Base-by-base conservation (phyloP, 768 basidiomycete genomes). In the Rhizopogon vulgaris region DNA sequence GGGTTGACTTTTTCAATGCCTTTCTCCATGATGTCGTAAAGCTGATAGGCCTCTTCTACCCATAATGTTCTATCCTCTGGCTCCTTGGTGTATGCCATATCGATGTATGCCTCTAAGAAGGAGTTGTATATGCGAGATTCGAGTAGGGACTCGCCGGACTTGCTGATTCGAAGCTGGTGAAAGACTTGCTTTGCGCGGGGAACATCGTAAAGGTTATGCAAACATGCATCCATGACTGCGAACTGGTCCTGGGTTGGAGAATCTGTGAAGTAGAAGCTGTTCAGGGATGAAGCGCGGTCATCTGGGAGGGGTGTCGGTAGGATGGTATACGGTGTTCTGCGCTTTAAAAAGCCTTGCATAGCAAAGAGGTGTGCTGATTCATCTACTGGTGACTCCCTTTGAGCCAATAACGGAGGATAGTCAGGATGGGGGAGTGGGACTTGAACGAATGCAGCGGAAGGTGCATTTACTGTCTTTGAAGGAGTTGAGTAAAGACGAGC, bases 221-320 rank as follows among this genome's bases (percentile, higher is more conserved):
- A 69, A 63, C 93, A 94, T 4, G 90, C 89, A 58, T 88, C 84
- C 69, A 94, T 87, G 56, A 94, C 78, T 0, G 87, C 82, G 10
- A 90, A 64, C 50, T 79, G 73, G 64, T 92, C 88, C 41, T 83
- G 79, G 0, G 84, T 81, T 0, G 70, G 65, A 0, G 88, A 80
- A 63, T 88, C 80, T 4, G 78, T 74, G 66, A 82, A 90, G 69
- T 79, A 81, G 47, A 76, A 56, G 55, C 78, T 76, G 56, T 78
- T 73, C 11, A 67, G 52, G 1, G 61, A 50, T 3, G 76, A 76
- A 1, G 64, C 48, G 37, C 63, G 62, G 57, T 79, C 76, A 22
- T 67, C 64, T 0, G 87, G 85, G 6, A 84, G 75, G 1, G 88
- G 88, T 0, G 84, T 72, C 0, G 89, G 86, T 0, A 90, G 67